Evolutionary conservation across 2,329 filamentous ascomycete genomes (phyloP).

Genomic region (Aspergillus amoenus): DNA sequence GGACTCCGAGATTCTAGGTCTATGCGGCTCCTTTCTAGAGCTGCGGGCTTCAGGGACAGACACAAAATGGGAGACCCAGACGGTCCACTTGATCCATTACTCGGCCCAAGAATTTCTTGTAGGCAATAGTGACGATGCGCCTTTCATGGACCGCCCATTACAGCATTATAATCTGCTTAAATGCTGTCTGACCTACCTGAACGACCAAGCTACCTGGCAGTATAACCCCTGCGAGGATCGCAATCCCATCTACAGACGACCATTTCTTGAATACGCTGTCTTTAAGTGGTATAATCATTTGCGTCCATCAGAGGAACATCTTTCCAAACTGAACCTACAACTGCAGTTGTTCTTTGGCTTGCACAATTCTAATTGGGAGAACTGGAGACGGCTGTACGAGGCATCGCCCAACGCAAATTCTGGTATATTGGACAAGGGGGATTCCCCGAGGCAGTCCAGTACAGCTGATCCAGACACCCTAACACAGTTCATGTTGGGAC

Average conservation of each 20-base stretch:
- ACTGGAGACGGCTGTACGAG: not conserved
- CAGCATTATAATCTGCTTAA: not conserved
- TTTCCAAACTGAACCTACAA: not conserved
- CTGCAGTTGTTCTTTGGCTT: not conserved
- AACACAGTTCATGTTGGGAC: not conserved
- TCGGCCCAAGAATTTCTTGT: not conserved
- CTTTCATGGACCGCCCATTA: not conserved
- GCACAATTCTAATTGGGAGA: not conserved
- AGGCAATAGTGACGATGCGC: not conserved
- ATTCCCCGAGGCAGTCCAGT: too few relatives aligned
- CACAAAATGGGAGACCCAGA: not conserved
- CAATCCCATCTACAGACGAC: not conserved
- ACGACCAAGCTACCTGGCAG: not conserved
- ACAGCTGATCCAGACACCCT: too few relatives aligned
- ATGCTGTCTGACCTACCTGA: not conserved
- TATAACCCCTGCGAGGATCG: not conserved
- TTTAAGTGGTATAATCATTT: not conserved
- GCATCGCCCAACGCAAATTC: too few relatives aligned
- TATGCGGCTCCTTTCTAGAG: slow-evolving; percentile 1
- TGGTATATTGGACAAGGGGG: too few relatives aligned
- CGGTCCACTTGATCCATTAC: slow-evolving; percentile 3
- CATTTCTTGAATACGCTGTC: not conserved
- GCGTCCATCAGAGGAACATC: not conserved
- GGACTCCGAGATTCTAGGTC: not conserved
- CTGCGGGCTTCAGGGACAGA: not conserved